Base-by-base conservation (phyloP, 2,329 filamentous ascomycete species). In the Colletotrichum truncatum region DNA sequence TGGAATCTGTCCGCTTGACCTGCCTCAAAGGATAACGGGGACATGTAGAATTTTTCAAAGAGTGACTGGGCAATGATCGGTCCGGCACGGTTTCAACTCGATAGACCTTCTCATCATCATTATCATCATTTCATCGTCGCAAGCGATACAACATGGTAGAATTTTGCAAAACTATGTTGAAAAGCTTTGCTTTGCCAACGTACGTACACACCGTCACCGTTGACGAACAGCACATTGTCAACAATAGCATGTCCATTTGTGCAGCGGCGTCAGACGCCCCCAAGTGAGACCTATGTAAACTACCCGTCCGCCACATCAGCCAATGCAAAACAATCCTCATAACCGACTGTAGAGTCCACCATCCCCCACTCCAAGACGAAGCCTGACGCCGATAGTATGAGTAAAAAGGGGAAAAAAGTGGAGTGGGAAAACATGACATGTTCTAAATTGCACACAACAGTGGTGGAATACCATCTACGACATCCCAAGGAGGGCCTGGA, bases 371-470 rank as follows among this genome's bases (percentile, higher is more conserved):
- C 49, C 63, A 38, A 63, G 21, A 38, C 63, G n/a, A 51, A 66
- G 57, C 63, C 63, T 45, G 63, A 63, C 63, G 58, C 63, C 63
- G 36, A 52, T 45, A 26, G 51, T 56, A 62, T 66, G 57, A 66
- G 46, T 48, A 28, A 63, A 51, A 34, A n/a, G n/a, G n/a, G n/a
- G 28, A 48, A 54, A 38, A 32, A 36, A 38, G 57, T 23, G 23
- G 46, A 32, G 38, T 32, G 36, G 36, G 45, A 57, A 14, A 5
- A 49, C 30, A n/a, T 21, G 25, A 10, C 26, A 41, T 62, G 18
- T 55, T 65, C 62, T 65, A 62, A 62, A 61, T 38, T 6, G 59
- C 41, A 43, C 49, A 49, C 48, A 30, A 54, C 41, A 25, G 26
- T 59, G 28, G 46, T 61, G 49, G 49, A 55, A 49, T 62, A 39